These are phyloP conservation scores for Rubia tinctorum DNA, from an alignment of 305 asterid species.

Conservation along the genomic window DNA sequence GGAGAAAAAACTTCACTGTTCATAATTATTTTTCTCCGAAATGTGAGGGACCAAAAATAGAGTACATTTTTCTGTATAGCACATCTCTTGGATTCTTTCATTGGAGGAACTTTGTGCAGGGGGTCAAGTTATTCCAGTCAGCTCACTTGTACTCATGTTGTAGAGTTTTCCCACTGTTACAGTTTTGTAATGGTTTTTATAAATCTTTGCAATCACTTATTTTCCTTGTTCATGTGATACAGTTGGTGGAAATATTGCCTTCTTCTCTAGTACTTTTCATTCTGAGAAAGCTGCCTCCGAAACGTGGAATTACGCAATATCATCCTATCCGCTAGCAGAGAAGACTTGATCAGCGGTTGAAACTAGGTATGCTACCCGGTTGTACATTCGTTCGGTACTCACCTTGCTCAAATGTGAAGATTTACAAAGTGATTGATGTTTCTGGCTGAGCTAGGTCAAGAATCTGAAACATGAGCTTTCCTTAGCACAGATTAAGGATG, in stretches of 20 bases:
- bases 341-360: not conserved
- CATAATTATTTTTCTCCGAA: too few relatives aligned
- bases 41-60: not conserved
- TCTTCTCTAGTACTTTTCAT: slow-evolving; percentile 93
- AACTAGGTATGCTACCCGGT: slow-evolving; percentile 1
- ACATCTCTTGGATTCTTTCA: not conserved
- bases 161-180: not conserved
- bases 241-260: slow-evolving; percentile 92
- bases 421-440: slow-evolving; percentile 2
- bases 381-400: slow-evolving; percentile 3
- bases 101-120: not conserved
- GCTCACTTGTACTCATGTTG: not conserved
- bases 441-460: not conserved
- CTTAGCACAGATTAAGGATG: slow-evolving; percentile 3
- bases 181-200: not conserved
- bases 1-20: too few relatives aligned
- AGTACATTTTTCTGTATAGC: not conserved
- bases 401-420: slow-evolving; percentile 7
- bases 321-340: slow-evolving; percentile 71
- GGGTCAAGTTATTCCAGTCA: not conserved
- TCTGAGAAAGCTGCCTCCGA: slow-evolving; percentile 95
- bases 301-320: slow-evolving; percentile 85
- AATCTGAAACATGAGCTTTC: not conserved
- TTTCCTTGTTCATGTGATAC: slow-evolving; percentile 22
- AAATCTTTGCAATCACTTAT: slow-evolving; percentile 1